Conservation (phyloP, 305 asterid species). For the Solanum hybrid region DNA sequence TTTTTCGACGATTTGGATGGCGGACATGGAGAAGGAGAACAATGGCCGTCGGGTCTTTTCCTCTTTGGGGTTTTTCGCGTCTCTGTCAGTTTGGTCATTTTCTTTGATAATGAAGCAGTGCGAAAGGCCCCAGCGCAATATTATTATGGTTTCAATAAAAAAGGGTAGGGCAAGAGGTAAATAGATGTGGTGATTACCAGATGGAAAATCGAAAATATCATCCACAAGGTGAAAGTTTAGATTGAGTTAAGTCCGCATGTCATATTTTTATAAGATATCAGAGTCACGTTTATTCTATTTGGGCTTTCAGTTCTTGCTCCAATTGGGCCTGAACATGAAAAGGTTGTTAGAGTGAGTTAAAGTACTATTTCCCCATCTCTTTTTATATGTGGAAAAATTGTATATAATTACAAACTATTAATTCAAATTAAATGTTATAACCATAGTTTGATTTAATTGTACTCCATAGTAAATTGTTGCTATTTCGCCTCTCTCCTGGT, state of each 20-base stretch:
- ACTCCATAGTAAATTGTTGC: rapidly evolving
- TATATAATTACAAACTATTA: too few relatives aligned
- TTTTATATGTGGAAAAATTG: too few relatives aligned
- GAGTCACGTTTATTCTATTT: background rate
- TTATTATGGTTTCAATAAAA: background rate
- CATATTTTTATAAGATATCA: too few relatives aligned
- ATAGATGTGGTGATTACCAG: background rate
- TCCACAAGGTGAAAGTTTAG: background rate
- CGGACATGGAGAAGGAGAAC: slow-evolving; percentile 9
- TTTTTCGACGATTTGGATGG: slow-evolving; percentile 24
- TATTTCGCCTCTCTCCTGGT: too few relatives aligned
- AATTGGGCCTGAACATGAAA: background rate
- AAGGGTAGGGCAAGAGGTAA: background rate
- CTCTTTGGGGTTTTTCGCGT: slow-evolving; percentile 38
- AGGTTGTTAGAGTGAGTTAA: background rate
- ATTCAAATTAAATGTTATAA: too few relatives aligned
- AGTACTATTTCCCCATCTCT: background rate
- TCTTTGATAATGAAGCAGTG: background rate
- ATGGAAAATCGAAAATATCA: background rate
- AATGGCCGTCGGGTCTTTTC: slow-evolving; percentile 23
- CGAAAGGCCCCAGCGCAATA: background rate
- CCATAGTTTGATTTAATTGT: rapidly evolving
- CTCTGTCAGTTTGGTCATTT: background rate
- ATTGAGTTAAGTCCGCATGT: background rate
- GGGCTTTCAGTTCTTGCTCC: background rate